A percentile compares a stretch with the other conserved stretches of the same genome.
Conservation (phyloP, 148 eudicot genomes). For the Silene uniflora region DNA sequence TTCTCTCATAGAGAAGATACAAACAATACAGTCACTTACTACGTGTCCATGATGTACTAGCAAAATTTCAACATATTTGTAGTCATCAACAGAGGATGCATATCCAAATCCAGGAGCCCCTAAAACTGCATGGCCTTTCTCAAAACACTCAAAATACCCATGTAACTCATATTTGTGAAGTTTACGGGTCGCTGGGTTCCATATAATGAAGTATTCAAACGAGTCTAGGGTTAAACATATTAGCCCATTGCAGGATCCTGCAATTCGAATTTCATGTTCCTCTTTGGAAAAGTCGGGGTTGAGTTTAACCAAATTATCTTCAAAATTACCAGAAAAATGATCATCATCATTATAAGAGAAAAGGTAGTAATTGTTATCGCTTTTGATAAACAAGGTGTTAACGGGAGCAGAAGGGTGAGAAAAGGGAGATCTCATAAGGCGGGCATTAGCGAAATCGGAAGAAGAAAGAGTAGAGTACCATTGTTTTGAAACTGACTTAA, state of each 20-base stretch:
- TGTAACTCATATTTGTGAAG: too few species aligned
- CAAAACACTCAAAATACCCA: too few species aligned
- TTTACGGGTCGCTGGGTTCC: too few species aligned
- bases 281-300: neutral
- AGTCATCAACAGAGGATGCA: conserved; percentile 13
- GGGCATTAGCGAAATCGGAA: neutral
- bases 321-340: neutral
- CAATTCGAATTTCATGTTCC: too few species aligned
- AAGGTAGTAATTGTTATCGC: neutral
- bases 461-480: conserved; percentile 22
- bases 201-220: too few species aligned
- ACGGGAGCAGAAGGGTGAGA: neutral
- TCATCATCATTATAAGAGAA: conserved; percentile 11
- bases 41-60: too few species aligned
- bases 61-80: conserved; percentile 4
- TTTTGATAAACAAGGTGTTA: neutral
- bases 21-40: too few species aligned
- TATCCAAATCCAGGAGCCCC: conserved; percentile 23
- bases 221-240: too few species aligned
- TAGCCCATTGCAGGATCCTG: too few species aligned
- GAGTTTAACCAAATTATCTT: neutral
- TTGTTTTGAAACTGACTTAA: conserved; percentile 12
- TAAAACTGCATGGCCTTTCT: too few species aligned
- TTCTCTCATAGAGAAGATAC: conserved; percentile 3
- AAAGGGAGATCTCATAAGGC: neutral